Conservation (phyloP, 2,329 filamentous ascomycete genomes). For the Cercospora sesami region DNA sequence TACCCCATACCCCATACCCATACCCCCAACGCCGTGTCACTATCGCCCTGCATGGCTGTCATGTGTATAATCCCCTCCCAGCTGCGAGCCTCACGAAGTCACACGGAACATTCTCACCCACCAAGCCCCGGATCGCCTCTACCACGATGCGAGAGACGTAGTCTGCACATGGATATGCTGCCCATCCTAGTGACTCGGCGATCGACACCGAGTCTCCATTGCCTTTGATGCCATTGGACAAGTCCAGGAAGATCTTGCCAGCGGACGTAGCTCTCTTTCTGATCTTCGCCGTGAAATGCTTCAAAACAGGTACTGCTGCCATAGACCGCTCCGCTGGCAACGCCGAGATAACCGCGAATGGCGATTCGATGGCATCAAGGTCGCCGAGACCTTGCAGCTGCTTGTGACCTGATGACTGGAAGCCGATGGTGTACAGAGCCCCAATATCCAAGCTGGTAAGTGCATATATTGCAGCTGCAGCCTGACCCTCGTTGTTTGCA, state of each 20-base stretch:
- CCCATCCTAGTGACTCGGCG: conserved; percentile 74
- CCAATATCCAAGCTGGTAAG: conserved; percentile 72
- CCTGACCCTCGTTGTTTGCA: conserved; percentile 71
- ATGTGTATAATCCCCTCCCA: conserved; percentile 55
- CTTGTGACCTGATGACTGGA: conserved; percentile 55
- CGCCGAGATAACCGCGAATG: conserved; percentile 79
- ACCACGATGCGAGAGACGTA: conserved; percentile 82
- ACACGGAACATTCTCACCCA: conserved; percentile 79
- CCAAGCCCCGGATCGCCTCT: conserved; percentile 73
- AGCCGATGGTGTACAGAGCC: conserved; percentile 81
- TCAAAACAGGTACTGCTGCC: conserved; percentile 73
- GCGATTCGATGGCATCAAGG: conserved; percentile 74
- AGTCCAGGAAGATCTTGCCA: conserved; percentile 75
- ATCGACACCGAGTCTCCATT: conserved; percentile 69
- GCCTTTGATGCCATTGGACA: conserved; percentile 64
- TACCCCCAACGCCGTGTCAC: conserved; percentile 5
- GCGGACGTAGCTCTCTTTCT: conserved; percentile 36
- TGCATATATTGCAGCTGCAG: conserved; percentile 76
- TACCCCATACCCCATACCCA: neutral
- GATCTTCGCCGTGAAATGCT: conserved; percentile 61
- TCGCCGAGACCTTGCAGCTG: conserved; percentile 71
- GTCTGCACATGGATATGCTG: conserved; percentile 75
- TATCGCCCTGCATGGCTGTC: conserved; percentile 20
- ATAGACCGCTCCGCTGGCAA: conserved; percentile 75
- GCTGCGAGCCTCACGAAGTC: conserved; percentile 79